Evolutionary conservation across 1,284 basidiomycete species (phyloP).

Genomic region (Moesziomyces parantarcticus): DNA sequence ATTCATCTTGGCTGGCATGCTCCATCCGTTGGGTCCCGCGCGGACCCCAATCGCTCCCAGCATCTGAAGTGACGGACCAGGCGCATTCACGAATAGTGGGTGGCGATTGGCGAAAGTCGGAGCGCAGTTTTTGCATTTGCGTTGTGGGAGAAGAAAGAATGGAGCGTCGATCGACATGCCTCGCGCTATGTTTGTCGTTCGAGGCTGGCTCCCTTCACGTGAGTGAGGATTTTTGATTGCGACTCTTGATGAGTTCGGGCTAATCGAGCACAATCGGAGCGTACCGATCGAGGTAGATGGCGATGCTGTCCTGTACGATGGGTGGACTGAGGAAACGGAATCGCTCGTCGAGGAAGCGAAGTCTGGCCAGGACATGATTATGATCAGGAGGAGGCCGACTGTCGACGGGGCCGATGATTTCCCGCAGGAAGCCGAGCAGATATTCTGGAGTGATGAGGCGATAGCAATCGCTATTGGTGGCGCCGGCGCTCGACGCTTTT

Average conservation of each 20-base stretch:
- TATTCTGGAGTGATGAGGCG: conserved; percentile 36
- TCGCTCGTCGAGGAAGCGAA: conserved; percentile 38
- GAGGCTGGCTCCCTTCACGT: neutral
- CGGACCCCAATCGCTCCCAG: too few species aligned
- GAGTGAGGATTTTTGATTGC: neutral
- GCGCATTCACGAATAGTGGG: too few species aligned
- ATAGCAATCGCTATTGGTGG: conserved; percentile 12
- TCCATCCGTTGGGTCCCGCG: too few species aligned
- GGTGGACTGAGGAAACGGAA: conserved; percentile 29
- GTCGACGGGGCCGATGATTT: conserved; percentile 8
- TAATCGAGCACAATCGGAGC: conserved; percentile 28
- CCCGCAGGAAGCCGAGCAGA: conserved; percentile 14
- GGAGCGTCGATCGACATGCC: too few species aligned
- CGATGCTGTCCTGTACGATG: conserved; percentile 33
- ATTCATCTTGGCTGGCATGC: too few species aligned
- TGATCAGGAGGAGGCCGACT: conserved; percentile 3
- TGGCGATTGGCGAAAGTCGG: too few species aligned
- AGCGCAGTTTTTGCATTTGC: too few species aligned
- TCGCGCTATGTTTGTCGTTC: too few species aligned
- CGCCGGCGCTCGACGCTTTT: neutral
- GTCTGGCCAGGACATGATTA: conserved; percentile 18
- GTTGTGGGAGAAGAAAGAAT: too few species aligned
- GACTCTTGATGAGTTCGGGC: neutral
- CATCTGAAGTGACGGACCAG: too few species aligned
- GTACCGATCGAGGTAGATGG: conserved; percentile 12